Evolutionary conservation across 1,139 yeast genomes (phyloP), one percentile per base, ranked within the genome.

Genomic region (Dujonia santamariae): DNA sequence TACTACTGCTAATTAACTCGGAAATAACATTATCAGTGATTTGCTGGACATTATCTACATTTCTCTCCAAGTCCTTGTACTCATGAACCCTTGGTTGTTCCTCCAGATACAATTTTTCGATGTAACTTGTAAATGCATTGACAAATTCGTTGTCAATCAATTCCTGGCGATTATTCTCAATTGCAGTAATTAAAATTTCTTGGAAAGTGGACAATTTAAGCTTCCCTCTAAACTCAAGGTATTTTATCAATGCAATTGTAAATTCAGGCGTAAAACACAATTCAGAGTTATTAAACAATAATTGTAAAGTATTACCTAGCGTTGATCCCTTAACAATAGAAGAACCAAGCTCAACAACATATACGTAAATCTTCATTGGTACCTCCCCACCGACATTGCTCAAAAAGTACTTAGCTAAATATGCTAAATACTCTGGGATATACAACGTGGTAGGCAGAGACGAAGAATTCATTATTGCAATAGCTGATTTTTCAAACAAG

Each of bases 21-120:
- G 18, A 14, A 2, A 37, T 41, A 2, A 45, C 32, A 4, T 39
- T 37, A 26, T 42, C 41, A 8, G 47, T 33, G 15, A 55, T 22
- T 18, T 40, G 22, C 37, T 65, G 71, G 4, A 67, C 50, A 19
- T 61, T 43, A 28, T 59, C 59, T 16, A 66, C 41, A 41, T 53
- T 65, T 28, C 47, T 46, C 22, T 67, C 63, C 26, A 51, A 39
- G 38, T 64, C 46, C 34, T 53, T 39, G 45, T 56, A 66, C 41
- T 67, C 71, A 42, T 69, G 75, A 3, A 57, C 54, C 19, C 45
- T 42, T 0, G 72, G 73, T 8, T 53, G 48, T 1, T 41, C 36
- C 3, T 57, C 56, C 3, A 39, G 43, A 39, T 54, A 68, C 11
- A 66, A 37, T 3, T 43, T 36, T 34, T 67, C 70, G 8, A 67